Percentiles rank a stretch among this genome's conserved stretches.
Conservation (phyloP, 352 stramenopile species). For the Phytophthora quininea region DNA sequence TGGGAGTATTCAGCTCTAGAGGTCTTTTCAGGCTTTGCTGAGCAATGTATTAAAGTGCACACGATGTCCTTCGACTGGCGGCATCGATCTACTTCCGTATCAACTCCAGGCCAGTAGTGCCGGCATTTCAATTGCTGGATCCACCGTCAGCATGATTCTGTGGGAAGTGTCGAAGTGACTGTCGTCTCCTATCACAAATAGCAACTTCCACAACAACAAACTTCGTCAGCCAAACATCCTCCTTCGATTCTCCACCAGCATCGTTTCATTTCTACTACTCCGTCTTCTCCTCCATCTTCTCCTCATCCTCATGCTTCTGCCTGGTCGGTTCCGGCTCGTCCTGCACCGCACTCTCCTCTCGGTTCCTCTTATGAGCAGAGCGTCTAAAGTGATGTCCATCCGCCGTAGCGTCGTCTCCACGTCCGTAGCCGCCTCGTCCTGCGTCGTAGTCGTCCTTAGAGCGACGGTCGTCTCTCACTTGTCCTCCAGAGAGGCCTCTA, state of each 20-base stretch:
- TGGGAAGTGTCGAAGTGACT: too few species aligned
- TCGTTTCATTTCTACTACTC: slow-evolving; percentile 2
- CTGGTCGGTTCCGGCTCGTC: slow-evolving; percentile 39
- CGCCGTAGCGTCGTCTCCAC: slow-evolving; percentile 55
- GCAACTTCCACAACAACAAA: too few species aligned
- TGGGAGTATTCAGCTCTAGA: too few species aligned
- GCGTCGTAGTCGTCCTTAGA: slow-evolving; percentile 89
- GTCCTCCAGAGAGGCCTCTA: slow-evolving; percentile 76
- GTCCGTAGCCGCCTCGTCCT: slow-evolving; percentile 77
- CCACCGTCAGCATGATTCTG: too few species aligned
- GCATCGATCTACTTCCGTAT: too few species aligned
- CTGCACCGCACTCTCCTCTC: slow-evolving; percentile 49
- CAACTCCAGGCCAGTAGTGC: too few species aligned
- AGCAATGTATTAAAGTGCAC: too few species aligned
- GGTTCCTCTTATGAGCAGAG: slow-evolving; percentile 60
- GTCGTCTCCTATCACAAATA: too few species aligned
- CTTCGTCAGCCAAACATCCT: not conserved
- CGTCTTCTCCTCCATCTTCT: slow-evolving; percentile 27
- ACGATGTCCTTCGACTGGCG: too few species aligned
- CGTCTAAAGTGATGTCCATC: slow-evolving; percentile 79
- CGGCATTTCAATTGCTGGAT: too few species aligned
- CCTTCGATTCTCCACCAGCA: slow-evolving; percentile 4
- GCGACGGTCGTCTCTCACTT: slow-evolving; percentile 85
- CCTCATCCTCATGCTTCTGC: slow-evolving; percentile 17
- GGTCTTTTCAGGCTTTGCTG: too few species aligned